Percentiles rank a stretch among this genome's conserved stretches.
These are phyloP conservation scores for Verticillium nubilum DNA, from an alignment of 2,329 filamentous ascomycete species.

Conservation along the genomic window DNA sequence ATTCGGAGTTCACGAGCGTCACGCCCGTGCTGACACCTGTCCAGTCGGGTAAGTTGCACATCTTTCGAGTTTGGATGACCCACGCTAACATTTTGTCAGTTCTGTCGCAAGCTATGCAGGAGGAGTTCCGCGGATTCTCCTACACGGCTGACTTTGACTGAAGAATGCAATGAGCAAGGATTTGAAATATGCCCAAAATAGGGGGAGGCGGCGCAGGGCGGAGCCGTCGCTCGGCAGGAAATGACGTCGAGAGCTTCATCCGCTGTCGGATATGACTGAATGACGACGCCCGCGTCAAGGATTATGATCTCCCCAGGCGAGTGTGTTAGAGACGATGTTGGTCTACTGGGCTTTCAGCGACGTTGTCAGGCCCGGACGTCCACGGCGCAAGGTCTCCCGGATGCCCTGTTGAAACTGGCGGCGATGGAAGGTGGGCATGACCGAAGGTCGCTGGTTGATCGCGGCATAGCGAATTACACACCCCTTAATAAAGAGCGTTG, in stretches of 20 bases:
- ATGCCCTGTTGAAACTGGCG: neutral
- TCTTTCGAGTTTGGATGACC: neutral
- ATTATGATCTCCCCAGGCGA: neutral
- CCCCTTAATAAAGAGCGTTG: neutral
- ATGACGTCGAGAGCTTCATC: neutral
- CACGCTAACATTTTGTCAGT: conserved; percentile 46
- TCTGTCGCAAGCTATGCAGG: conserved; percentile 96
- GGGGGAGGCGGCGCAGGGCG: neutral
- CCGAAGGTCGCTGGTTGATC: neutral
- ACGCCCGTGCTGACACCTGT: conserved; percentile 96
- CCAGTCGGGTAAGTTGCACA: conserved; percentile 75
- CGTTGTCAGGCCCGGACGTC: neutral
- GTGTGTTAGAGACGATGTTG: neutral
- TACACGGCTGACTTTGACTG: conserved; percentile 90
- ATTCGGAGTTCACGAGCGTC: conserved; percentile 96
- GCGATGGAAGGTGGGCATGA: neutral
- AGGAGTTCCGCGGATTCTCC: conserved; percentile 98
- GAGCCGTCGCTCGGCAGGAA: neutral
- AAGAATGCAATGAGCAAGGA: conserved; percentile 7
- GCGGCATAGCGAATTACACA: neutral
- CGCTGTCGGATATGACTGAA: neutral
- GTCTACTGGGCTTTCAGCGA: neutral
- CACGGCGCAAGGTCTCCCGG: neutral
- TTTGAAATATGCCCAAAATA: neutral
- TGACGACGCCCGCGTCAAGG: neutral